These are phyloP conservation scores for Wolfiporia cocos DNA, from an alignment of 1,284 basidiomycete species.

Conservation along the genomic window DNA sequence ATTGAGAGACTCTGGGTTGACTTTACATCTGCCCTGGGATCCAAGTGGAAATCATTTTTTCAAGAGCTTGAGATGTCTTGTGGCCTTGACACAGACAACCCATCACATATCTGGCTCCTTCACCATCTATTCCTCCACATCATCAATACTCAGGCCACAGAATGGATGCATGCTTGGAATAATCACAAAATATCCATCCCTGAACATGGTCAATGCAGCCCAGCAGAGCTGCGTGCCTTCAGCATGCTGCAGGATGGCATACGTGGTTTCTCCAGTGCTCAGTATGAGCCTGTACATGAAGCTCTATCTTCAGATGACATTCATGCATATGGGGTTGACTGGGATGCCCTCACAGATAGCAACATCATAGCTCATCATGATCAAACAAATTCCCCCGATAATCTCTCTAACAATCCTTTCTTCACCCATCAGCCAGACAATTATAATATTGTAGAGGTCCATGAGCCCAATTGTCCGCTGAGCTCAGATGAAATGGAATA, in stretches of 20 bases:
- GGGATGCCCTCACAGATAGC: neutral
- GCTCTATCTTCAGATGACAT: conserved; percentile 10
- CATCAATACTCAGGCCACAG: conserved; percentile 10
- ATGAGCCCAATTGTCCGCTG: neutral
- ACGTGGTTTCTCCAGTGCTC: conserved; percentile 14
- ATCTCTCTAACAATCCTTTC: neutral
- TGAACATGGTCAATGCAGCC: conserved; percentile 5
- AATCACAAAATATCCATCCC: conserved; percentile 15
- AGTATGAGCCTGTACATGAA: neutral
- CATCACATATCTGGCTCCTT: conserved; percentile 22
- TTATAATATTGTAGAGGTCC: neutral
- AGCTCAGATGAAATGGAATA: neutral
- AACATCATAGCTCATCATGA: neutral
- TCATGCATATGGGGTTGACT: neutral
- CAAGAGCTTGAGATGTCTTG: conserved; percentile 16
- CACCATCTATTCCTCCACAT: conserved; percentile 13
- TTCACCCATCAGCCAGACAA: neutral
- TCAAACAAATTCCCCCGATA: neutral
- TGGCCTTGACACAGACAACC: conserved; percentile 12
- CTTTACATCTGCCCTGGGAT: conserved; percentile 25
- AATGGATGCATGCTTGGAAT: conserved; percentile 21
- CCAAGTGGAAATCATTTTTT: conserved; percentile 30
- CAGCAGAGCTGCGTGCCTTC: conserved; percentile 16
- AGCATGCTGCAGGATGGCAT: conserved; percentile 15
- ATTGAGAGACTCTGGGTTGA: conserved; percentile 30